Conservation (phyloP, 768 basidiomycete genomes). For the Rhizopogon vulgaris region DNA sequence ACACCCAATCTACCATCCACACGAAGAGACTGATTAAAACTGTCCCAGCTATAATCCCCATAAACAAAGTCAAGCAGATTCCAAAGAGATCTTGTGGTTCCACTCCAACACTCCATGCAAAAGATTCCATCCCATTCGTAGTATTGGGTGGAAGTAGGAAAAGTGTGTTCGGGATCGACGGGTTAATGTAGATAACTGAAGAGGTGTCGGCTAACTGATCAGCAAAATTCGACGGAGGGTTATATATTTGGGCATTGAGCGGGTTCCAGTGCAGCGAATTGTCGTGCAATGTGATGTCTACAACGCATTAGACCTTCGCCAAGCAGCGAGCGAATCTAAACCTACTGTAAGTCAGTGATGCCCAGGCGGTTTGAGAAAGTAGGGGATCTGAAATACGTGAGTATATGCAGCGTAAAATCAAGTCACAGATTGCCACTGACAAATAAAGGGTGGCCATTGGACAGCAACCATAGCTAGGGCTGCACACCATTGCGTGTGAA, state of each 20-base stretch:
- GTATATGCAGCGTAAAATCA: neutral
- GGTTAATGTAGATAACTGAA: conserved; percentile 77
- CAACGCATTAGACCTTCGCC: conserved; percentile 3
- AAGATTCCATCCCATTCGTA: conserved; percentile 65
- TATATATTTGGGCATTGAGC: conserved; percentile 46
- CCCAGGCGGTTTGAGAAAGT: conserved; percentile 83
- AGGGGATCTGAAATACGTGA: conserved; percentile 64
- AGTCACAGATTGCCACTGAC: conserved; percentile 38
- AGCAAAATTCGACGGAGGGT: conserved; percentile 64
- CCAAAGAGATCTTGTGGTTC: conserved; percentile 78
- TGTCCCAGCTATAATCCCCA: conserved; percentile 69
- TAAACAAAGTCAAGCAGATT: conserved; percentile 77
- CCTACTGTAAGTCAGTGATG: conserved; percentile 71
- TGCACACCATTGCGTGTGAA: conserved; percentile 91
- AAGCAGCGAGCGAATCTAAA: conserved; percentile 6
- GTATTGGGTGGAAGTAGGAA: conserved; percentile 64
- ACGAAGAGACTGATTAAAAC: conserved; percentile 62
- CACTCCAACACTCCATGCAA: conserved; percentile 80
- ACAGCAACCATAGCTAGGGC: conserved; percentile 90
- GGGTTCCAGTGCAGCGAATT: conserved; percentile 62
- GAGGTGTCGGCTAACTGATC: conserved; percentile 63
- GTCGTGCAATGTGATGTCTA: conserved; percentile 71
- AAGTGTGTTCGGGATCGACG: conserved; percentile 60
- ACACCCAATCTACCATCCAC: conserved; percentile 64
- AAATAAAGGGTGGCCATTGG: conserved; percentile 89